Evolutionary conservation across 805 yeast species (phyloP), one percentile per base, ranked within the genome.

Genomic region (Yamadazyma nakazawae): DNA sequence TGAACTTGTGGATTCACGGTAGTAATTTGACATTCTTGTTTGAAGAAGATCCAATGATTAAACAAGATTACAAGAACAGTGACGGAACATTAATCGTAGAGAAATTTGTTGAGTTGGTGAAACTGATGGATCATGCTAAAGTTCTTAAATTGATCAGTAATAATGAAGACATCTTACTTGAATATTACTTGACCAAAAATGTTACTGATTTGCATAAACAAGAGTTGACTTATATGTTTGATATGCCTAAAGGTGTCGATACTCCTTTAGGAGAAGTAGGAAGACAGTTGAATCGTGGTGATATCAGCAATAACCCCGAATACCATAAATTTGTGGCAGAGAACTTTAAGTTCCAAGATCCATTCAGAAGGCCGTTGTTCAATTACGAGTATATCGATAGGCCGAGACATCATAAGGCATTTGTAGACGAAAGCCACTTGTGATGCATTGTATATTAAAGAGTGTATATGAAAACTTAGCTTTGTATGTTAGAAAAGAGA

Each of bases 331-430:
- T 60, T 14, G 59, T 58, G 10, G 49, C 55, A 1, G 38, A 50
- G 31, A 44, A 45, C 25, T 53, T 60, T 47, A 53, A 55, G 41
- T 59, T 61, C 47, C 57, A 53, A 47, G 55, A 48, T 19, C 66
- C 66, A 19, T 52, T 59, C 34, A 51, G 61, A 48, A 46, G 63
- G 37, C 57, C 66, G 8, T 49, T 62, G 26, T 62, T 59, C 47
- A 59, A 58, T 39, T 62, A 59, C 46, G 66, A 62, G 46, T 47
- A 49, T 40, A 57, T 62, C 28, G 65, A 61, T 41, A 50, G 59
- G 43, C 60, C 61, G 19, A 51, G 44, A 14, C 61, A 59, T 43
- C 60, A 58, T 36, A 38, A 36, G 37, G 40, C 34, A 24, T 42
- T 24, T 32, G 48, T 14, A 6, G 34, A 32, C 2, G 37, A 24